phyloP scores from a whole-genome alignment of 2,329 filamentous ascomycete species.

The Acephala macrosclerotiorum region DNA sequence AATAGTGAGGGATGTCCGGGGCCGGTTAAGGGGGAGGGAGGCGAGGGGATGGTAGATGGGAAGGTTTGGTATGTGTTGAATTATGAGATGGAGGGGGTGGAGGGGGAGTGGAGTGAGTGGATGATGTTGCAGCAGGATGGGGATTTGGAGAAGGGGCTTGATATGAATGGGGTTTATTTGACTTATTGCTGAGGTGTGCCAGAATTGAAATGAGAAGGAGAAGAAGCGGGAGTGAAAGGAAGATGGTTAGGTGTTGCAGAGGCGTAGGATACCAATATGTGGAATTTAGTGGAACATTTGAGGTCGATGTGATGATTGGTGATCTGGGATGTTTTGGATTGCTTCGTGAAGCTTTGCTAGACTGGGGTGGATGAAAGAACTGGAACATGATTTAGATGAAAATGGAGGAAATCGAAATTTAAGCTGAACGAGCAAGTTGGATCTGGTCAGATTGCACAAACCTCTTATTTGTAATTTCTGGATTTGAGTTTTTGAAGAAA shows the following conservation, averaged over 20 bases:
- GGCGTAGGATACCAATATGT: too few species aligned
- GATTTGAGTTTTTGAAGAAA: background rate
- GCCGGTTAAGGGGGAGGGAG: background rate
- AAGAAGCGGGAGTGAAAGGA: background rate
- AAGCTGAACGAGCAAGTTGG: background rate
- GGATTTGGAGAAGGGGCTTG: background rate
- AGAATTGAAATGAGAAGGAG: background rate
- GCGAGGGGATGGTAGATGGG: too few species aligned
- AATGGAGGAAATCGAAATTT: background rate
- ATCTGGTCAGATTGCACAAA: background rate
- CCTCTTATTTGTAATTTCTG: background rate
- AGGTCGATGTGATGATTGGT: background rate
- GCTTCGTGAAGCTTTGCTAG: background rate
- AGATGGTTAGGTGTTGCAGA: background rate
- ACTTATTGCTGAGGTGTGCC: constrained; percentile 18
- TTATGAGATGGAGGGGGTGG: constrained; percentile 7
- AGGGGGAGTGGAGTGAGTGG: constrained; percentile 6
- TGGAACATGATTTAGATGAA: background rate
- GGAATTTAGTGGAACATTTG: too few species aligned
- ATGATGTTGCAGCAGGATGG: constrained; percentile 13
- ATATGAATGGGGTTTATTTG: constrained; percentile 23
- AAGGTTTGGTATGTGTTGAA: constrained; percentile 24
- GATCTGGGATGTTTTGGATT: background rate
- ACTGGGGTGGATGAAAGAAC: background rate
- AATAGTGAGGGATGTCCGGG: constrained; percentile 22